Evolutionary conservation across 495 filamentous ascomycete species (phyloP), one percentile per base, ranked within the genome.

Genomic region (Immersiella caudata): DNA sequence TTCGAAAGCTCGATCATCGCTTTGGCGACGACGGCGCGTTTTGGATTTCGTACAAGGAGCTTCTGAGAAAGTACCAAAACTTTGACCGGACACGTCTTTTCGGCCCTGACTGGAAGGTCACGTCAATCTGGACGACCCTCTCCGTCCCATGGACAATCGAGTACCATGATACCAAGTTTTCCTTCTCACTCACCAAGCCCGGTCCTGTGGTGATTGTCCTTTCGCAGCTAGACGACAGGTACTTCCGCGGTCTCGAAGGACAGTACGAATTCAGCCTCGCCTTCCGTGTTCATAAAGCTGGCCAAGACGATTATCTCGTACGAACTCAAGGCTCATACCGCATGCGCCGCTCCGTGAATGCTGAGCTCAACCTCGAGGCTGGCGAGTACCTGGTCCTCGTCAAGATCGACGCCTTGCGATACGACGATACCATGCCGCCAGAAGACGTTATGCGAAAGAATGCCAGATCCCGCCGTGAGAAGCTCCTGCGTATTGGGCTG

Each of bases 41-140:
- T 65, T 88, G 86, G 85, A 88, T 88, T 65, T 81, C 83, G 40
- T 96, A 93, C 74, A 83, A 89, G 26, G 94, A 97, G 72, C 85
- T 97, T 25, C 84, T 97, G 7, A 87, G 88, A 55, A 92, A 94
- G 72, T 97, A 92, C 70, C 87, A 90, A 64, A 85, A 86, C 68
- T 91, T 97, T 60, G 90, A 95, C 70, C 89, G 93, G 25, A 97
- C 93, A 0, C 86, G 94, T n/a, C 85, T 97, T 0, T 97, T 97
- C 68, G 90, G 89, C n/a, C 80, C 84, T 0, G 86, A 90, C 25
- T 97, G 94, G 94, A 89, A 86, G 22, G 83, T 97, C 35, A 87
- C 90, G 0, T 90, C 91, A 64, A 87, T 91, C 62, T 97, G 94
- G 94, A 92, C 93, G 0, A 91, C 86, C 0, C 78, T 97, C 24